phyloP scores from a whole-genome alignment of 2,329 filamentous ascomycete genomes.

The Diaporthe australafricana region DNA sequence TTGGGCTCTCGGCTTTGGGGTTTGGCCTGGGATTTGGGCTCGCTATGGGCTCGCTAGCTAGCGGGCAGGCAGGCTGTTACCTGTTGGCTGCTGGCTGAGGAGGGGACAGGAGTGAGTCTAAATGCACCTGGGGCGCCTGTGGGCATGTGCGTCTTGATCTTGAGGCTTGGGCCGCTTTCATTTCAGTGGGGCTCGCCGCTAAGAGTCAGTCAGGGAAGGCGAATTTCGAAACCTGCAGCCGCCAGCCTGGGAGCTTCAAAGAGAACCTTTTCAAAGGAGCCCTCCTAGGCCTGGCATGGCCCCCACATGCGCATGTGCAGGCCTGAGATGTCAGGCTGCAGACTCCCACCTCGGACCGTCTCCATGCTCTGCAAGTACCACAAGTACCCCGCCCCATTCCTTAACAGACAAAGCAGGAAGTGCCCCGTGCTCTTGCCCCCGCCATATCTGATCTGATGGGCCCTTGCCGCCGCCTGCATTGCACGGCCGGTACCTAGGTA shows the following conservation, averaged over 20 bases:
- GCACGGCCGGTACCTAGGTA: not conserved
- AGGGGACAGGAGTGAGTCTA: slow-evolving; percentile 19
- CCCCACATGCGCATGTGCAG: too few species aligned
- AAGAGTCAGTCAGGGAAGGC: slow-evolving; percentile 10
- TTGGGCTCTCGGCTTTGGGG: too few species aligned
- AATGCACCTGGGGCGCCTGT: slow-evolving; percentile 12
- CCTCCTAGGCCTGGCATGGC: not conserved
- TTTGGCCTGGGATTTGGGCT: slow-evolving; percentile 28
- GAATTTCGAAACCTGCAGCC: slow-evolving; percentile 14
- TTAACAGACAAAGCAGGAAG: slow-evolving; percentile 13
- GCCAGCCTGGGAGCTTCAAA: not conserved
- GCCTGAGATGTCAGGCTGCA: not conserved
- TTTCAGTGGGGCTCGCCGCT: slow-evolving; percentile 29
- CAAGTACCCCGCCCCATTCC: slow-evolving; percentile 5
- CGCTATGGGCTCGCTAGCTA: not conserved
- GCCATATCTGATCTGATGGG: not conserved
- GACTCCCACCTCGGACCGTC: not conserved
- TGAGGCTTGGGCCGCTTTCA: slow-evolving; percentile 29
- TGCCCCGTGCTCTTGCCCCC: not conserved
- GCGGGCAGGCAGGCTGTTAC: not conserved
- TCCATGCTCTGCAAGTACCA: not conserved
- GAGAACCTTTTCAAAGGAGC: slow-evolving; percentile 7
- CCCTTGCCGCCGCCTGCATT: not conserved
- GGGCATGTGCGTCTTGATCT: slow-evolving; percentile 10
- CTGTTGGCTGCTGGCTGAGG: slow-evolving; percentile 6